These are phyloP conservation scores for Vigna radiata DNA, from an alignment of 306 rosid genomes.

Conservation along the genomic window DNA sequence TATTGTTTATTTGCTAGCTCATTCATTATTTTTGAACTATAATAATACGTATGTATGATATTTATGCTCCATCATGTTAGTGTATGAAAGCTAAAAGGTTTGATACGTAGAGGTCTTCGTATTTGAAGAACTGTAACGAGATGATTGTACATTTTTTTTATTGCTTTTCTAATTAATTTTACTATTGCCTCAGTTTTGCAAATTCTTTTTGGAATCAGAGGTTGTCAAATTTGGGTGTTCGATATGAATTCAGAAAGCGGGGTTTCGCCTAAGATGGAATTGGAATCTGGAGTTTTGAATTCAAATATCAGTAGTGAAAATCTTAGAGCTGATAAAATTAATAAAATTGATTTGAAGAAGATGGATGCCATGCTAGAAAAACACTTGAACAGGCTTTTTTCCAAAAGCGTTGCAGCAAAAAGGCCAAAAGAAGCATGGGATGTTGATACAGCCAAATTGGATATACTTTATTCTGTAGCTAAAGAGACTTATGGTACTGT, in stretches of 20 bases:
- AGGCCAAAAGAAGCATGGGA: constrained; percentile 85
- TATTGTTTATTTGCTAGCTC: neutral
- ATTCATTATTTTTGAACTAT: neutral
- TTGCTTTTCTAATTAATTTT: neutral
- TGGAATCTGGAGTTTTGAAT: constrained; percentile 35
- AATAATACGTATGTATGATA: neutral
- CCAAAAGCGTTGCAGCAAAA: constrained; percentile 47
- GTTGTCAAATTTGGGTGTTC: constrained; percentile 39
- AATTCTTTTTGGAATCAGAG: constrained; percentile 41
- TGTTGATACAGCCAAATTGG: constrained; percentile 77
- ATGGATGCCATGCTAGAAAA: constrained; percentile 82
- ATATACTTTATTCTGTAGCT: constrained; percentile 65
- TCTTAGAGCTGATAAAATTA: constrained; percentile 54
- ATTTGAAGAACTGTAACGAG: neutral
- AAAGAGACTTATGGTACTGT: constrained; percentile 84
- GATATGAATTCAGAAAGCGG: constrained; percentile 54
- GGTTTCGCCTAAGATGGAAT: constrained; percentile 43
- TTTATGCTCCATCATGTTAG: neutral
- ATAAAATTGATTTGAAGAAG: constrained; percentile 70
- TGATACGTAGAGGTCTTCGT: neutral
- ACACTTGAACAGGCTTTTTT: constrained; percentile 77
- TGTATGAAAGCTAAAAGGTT: too few species aligned
- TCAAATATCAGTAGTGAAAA: constrained; percentile 58
- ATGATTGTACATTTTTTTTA: neutral
- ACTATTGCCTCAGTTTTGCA: neutral